A percentile compares a stretch with the other conserved stretches of the same genome.
phyloP scores from a whole-genome alignment of 2,329 filamentous ascomycete genomes.

The Fusarium sp. region DNA sequence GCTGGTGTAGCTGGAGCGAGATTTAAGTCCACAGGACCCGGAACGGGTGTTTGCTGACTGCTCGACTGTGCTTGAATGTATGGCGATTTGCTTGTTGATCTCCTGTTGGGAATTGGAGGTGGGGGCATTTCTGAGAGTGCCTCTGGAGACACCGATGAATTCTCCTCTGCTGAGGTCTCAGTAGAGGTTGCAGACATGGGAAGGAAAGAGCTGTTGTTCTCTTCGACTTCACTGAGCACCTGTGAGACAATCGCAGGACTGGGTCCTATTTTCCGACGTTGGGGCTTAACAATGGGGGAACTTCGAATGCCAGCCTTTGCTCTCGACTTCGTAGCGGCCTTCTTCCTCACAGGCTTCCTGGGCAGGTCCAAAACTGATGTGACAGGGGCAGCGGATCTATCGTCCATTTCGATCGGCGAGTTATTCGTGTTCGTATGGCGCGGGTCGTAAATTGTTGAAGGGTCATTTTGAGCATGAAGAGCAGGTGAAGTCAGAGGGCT shows the following conservation, averaged over 20 bases:
- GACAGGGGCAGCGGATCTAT: constrained; percentile 54
- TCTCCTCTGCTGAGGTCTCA: constrained; percentile 69
- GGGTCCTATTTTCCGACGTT: constrained; percentile 64
- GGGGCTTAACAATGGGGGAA: constrained; percentile 78
- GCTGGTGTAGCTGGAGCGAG: constrained; percentile 74
- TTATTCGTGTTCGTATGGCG: constrained; percentile 55
- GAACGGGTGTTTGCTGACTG: constrained; percentile 43
- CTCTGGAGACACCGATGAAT: constrained; percentile 73
- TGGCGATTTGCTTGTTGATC: constrained; percentile 74
- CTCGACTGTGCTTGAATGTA: constrained; percentile 69
- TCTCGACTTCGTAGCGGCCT: constrained; percentile 63
- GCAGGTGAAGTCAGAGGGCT: constrained; percentile 86
- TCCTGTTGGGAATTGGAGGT: constrained; percentile 73
- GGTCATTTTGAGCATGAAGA: constrained; percentile 67
- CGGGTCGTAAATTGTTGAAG: constrained; percentile 38
- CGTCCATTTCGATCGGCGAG: constrained; percentile 70
- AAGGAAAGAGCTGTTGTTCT: constrained; percentile 54
- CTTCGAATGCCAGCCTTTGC: constrained; percentile 69
- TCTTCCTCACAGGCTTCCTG: constrained; percentile 65
- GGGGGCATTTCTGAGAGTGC: constrained; percentile 74
- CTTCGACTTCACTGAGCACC: constrained; percentile 65
- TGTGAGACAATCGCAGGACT: constrained; percentile 69
- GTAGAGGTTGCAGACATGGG: constrained; percentile 56
- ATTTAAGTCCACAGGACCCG: constrained; percentile 43
- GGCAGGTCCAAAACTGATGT: constrained; percentile 59